Base-by-base conservation (phyloP, 1,139 yeast species). In the Saccharomyces hybrid region DNA sequence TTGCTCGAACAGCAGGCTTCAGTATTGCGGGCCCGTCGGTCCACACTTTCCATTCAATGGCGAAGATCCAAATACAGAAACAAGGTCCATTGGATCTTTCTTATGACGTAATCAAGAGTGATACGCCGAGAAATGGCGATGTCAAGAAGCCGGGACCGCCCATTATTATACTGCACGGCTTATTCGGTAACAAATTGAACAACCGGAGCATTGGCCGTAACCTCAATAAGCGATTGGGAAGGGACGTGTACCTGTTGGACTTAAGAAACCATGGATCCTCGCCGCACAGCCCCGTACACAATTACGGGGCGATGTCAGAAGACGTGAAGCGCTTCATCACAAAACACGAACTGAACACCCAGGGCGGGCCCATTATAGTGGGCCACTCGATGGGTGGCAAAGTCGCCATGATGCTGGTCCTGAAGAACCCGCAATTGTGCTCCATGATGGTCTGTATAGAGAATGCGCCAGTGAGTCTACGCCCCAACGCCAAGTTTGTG, bases 321-420 rank as follows among this genome's bases (percentile, higher is more conserved):
- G 99, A 93, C 69, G 90, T 93, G 27, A 90, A 84, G 65, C 65
- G 71, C 34, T 93, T 91, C 68, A 78, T 90, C 14, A 64, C 65
- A 1, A 78, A 78, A 4, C 76, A 81, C 19, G 62, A 71, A 0
- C 59, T 83, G 12, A 73, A 42, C 41, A 74, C 31, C 64, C 64
- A 29, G n/a, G 58, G 61, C 8, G 60, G 62, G 46, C 88, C 95
- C 0, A 81, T 88, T 19, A 61, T 93, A 24, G 76, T 93, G 27
- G 99, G 99, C 1, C 98, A 91, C 70, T 90, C 97, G 0, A 90
- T 93, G 97, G 99, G 99, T 5, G 98, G 97, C 8, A 93, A 93
- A 66, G 80, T 91, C 0, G 97, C 87, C 2, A 91, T 93, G 98
- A 89, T 93, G 0, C 75, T 88, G 3, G 85, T 91, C 0, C 74